Evolutionary conservation across 805 yeast genomes (phyloP), one percentile per base, ranked within the genome.

Genomic region (Barnettozyma vustinii): DNA sequence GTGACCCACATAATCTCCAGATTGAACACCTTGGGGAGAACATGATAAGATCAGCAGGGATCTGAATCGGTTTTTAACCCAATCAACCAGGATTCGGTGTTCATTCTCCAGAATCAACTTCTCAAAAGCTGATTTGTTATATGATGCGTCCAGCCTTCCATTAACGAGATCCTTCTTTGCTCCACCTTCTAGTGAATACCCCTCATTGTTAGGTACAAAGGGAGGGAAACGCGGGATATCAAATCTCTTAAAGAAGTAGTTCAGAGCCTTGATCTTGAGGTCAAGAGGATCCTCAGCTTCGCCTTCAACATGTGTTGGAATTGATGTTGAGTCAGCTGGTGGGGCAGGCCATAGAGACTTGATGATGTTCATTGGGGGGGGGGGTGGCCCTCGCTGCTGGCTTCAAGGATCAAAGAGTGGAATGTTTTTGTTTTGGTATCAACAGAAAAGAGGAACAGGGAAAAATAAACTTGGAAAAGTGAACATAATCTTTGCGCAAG

Each of bases 21-120:
- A 56, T 42, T 57, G 59, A 46, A 58, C 46, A 25, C 52, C 56
- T 23, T 59, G 67, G 3, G 89, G 87, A 9, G 52, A 49, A 23
- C 68, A 79, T 4, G 80, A 67, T 20, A 84, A 62, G 4, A 84
- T 71, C 55, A 86, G 75, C 57, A 77, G 62, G 1, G 86, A 69
- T 47, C 92, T 68, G 62, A 82, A 83, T 63, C 79, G 77, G 68
- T 84, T 84, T 58, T 82, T 83, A 42, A 71, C 60, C 74, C 81
- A 84, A 59, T 84, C 91, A 18, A 81, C 73, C 48, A 83, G 67
- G 12, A 84, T 80, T 23, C 90, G 69, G 59, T 83, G 81, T 48
- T 82, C 83, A 61, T 84, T 87, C 13, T 65, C 53, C n/a, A 70
- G 48, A 40, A 84, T 52, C 8, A 65, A 53, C 9, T 58, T 52